Conservation (phyloP, 352 stramenopile genomes). For the Phytophthora tentaculata region DNA sequence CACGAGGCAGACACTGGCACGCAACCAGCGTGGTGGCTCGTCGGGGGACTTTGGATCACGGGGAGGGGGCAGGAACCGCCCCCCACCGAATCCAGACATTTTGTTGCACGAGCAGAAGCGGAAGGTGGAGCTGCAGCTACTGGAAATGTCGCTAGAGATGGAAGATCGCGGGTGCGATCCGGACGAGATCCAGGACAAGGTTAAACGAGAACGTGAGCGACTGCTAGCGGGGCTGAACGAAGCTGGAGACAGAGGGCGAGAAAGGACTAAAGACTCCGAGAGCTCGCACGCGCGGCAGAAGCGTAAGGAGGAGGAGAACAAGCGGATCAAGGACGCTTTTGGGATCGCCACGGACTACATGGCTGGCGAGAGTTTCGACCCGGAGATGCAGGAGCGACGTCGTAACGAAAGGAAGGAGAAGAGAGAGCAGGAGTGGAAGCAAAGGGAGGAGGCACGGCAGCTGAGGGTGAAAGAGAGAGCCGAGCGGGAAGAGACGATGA, state of each 20-base stretch:
- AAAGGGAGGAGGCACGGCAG: constrained; percentile 50
- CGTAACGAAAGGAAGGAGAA: constrained; percentile 55
- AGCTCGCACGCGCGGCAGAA: constrained; percentile 64
- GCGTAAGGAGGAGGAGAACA: constrained; percentile 75
- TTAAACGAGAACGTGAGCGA: constrained; percentile 58
- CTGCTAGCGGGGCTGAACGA: constrained; percentile 48
- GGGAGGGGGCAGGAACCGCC: constrained; percentile 28
- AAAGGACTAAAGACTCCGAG: constrained; percentile 27
- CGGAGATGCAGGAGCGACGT: constrained; percentile 70
- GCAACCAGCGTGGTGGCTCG: constrained; percentile 40
- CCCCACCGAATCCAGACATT: constrained; percentile 75
- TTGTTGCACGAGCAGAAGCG: constrained; percentile 83
- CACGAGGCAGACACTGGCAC: constrained; percentile 65
- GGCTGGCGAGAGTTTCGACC: constrained; percentile 78
- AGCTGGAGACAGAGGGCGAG: not conserved
- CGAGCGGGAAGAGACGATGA: constrained; percentile 39
- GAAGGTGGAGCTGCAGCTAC: constrained; percentile 77
- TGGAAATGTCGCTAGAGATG: constrained; percentile 83
- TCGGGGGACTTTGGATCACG: constrained; percentile 23
- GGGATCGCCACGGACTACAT: constrained; percentile 77
- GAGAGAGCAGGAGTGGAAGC: constrained; percentile 54
- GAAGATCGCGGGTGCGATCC: constrained; percentile 73
- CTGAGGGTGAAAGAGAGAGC: constrained; percentile 47
- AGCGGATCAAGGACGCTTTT: constrained; percentile 73
- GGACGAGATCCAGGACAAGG: constrained; percentile 74